Percentiles rank a stretch among this genome's conserved stretches.
Conservation (phyloP, 805 yeast genomes). For the Ogataea pignaliae region DNA sequence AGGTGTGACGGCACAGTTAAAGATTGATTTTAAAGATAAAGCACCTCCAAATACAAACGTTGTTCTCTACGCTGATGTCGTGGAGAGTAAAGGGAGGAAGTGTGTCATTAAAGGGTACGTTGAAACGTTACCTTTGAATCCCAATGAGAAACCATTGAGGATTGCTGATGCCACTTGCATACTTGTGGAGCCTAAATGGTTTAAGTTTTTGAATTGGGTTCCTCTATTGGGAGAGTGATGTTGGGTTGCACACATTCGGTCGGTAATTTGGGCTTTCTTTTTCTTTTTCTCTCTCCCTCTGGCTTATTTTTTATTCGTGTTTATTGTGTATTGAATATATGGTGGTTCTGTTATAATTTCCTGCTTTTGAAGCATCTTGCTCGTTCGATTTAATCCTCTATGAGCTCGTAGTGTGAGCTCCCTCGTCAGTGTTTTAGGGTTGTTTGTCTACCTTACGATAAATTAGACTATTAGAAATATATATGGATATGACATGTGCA, state of each 20-base stretch:
- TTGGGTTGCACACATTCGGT: conserved; percentile 4
- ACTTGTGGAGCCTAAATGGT: conserved; percentile 87
- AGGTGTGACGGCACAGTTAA: conserved; percentile 85
- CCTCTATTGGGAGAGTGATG: conserved; percentile 29
- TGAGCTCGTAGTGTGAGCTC: too few relatives aligned
- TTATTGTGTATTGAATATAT: background rate
- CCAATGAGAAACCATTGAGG: conserved; percentile 6
- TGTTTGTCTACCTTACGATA: too few relatives aligned
- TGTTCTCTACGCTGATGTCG: conserved; percentile 62
- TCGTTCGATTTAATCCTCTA: too few relatives aligned
- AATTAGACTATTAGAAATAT: too few relatives aligned
- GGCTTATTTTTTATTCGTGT: background rate
- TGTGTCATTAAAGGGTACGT: conserved; percentile 70
- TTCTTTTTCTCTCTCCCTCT: background rate
- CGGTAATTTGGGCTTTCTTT: background rate
- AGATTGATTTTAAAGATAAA: conserved; percentile 56
- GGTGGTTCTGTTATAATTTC: too few relatives aligned
- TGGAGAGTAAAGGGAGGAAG: conserved; percentile 70
- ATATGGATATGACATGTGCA: too few relatives aligned
- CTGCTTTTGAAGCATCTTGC: too few relatives aligned
- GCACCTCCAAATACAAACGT: conserved; percentile 63
- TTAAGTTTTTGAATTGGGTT: conserved; percentile 60
- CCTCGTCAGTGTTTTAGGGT: too few relatives aligned
- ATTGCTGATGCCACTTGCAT: conserved; percentile 62
- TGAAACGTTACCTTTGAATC: conserved; percentile 41